Conservation (phyloP, 805 yeast species). For the Teunomyces cretensis region DNA sequence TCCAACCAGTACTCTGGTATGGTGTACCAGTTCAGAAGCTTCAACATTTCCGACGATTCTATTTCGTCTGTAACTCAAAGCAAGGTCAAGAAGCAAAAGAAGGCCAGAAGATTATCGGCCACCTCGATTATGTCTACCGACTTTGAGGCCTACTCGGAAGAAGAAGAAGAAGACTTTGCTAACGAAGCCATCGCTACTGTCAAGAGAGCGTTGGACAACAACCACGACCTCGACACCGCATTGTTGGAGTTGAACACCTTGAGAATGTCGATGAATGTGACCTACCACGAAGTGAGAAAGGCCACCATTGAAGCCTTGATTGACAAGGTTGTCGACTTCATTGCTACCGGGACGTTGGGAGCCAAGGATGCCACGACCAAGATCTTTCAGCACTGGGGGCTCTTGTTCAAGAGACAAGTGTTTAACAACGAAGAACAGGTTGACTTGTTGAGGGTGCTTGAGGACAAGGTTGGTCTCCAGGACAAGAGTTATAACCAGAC, state of each 20-base stretch:
- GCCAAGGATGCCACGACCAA: conserved; percentile 74
- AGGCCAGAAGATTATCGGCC: conserved; percentile 36
- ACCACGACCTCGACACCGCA: conserved; percentile 93
- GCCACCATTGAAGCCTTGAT: conserved; percentile 78
- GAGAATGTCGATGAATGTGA: conserved; percentile 96
- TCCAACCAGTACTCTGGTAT: conserved; percentile 39
- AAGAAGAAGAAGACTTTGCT: conserved; percentile 67
- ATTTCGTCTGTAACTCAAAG: conserved; percentile 51
- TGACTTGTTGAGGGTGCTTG: conserved; percentile 59
- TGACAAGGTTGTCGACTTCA: conserved; percentile 66
- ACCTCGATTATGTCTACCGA: conserved; percentile 47
- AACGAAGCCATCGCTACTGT: conserved; percentile 93
- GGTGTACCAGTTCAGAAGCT: conserved; percentile 46
- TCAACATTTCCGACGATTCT: conserved; percentile 58
- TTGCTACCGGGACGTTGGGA: conserved; percentile 73
- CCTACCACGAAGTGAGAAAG: conserved; percentile 86
- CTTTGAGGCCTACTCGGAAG: conserved; percentile 37
- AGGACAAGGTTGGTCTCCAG: conserved; percentile 38
- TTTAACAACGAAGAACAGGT: conserved; percentile 77
- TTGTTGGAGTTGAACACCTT: conserved; percentile 87
- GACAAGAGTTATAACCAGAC: conserved; percentile 46
- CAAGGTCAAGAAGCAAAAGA: conserved; percentile 36
- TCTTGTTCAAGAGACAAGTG: conserved; percentile 79
- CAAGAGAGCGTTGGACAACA: conserved; percentile 85
- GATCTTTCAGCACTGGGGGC: conserved; percentile 79